Evolutionary conservation across 768 basidiomycete genomes (phyloP).

Genomic region (Lentinula aciculospora): DNA sequence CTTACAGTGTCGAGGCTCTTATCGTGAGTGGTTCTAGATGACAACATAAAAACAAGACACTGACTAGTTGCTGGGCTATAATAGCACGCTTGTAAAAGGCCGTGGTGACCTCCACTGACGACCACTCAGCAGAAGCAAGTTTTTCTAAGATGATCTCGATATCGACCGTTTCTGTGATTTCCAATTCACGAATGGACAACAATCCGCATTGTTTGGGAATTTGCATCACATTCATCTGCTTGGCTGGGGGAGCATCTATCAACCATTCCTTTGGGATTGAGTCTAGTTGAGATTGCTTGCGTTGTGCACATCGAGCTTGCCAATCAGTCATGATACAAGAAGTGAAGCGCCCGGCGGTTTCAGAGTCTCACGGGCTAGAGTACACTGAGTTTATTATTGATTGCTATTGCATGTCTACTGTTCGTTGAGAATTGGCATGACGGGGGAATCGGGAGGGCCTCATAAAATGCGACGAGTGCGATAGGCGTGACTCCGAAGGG

Average conservation of each 20-base stretch:
- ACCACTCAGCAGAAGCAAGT: constrained; percentile 42
- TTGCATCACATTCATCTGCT: constrained; percentile 41
- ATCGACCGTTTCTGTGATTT: constrained; percentile 52
- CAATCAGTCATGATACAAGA: constrained; percentile 3
- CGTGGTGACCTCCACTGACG: constrained; percentile 50
- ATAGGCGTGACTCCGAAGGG: too few relatives aligned
- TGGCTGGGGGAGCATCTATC: constrained; percentile 30
- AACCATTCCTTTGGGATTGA: constrained; percentile 54
- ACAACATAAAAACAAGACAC: constrained; percentile 8
- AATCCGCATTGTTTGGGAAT: constrained; percentile 47
- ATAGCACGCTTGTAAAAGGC: constrained; percentile 66
- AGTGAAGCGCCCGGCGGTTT: neutral
- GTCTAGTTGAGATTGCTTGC: constrained; percentile 42
- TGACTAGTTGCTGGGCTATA: constrained; percentile 61
- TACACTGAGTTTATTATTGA: neutral
- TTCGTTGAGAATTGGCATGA: too few relatives aligned
- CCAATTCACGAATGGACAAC: constrained; percentile 46
- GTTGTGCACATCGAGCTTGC: constrained; percentile 14
- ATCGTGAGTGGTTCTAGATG: too few relatives aligned
- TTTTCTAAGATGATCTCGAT: constrained; percentile 36
- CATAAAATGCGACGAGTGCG: too few relatives aligned
- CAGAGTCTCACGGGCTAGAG: neutral
- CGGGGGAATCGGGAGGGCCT: too few relatives aligned
- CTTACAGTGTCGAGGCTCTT: constrained; percentile 10
- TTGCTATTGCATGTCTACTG: too few relatives aligned